These are phyloP conservation scores for Butyriboletus loyo DNA, from an alignment of 768 basidiomycete species.

Conservation along the genomic window DNA sequence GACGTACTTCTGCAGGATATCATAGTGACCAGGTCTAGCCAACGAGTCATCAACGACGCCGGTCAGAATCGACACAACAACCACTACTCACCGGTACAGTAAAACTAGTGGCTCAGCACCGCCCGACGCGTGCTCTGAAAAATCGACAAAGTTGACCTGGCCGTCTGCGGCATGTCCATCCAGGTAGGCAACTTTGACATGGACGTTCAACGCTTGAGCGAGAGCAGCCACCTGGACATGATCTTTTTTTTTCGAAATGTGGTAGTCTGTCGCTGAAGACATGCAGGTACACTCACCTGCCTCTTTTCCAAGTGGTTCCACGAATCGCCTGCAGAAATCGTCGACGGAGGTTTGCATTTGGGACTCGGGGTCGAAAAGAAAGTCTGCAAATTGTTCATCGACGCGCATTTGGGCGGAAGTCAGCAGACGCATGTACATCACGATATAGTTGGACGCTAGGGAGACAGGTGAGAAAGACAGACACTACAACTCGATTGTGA, in stretches of 20 bases:
- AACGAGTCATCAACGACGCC: background rate
- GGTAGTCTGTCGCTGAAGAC: background rate
- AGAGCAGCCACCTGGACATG: conserved; percentile 82
- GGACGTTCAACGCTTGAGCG: conserved; percentile 60
- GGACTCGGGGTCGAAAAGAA: conserved; percentile 75
- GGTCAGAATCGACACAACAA: background rate
- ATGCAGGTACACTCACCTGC: conserved; percentile 47
- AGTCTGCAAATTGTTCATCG: conserved; percentile 56
- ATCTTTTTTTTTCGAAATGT: conserved; percentile 41
- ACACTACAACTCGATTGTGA: background rate
- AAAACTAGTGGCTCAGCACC: conserved; percentile 56
- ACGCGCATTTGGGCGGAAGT: conserved; percentile 79
- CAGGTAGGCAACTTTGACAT: conserved; percentile 76
- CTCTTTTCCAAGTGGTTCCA: conserved; percentile 76
- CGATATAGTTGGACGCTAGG: conserved; percentile 67
- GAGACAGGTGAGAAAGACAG: background rate
- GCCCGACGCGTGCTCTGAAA: conserved; percentile 48
- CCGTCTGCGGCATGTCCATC: conserved; percentile 56
- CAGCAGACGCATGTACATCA: conserved; percentile 76
- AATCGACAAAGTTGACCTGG: conserved; percentile 64
- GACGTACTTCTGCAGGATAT: conserved; percentile 44
- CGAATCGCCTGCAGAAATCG: conserved; percentile 73
- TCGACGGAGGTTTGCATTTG: conserved; percentile 52
- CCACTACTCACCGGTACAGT: conserved; percentile 66
- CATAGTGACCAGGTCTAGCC: conserved; percentile 82